phyloP scores from a whole-genome alignment of 2,329 filamentous ascomycete genomes.

The Pezicula rhizophila region DNA sequence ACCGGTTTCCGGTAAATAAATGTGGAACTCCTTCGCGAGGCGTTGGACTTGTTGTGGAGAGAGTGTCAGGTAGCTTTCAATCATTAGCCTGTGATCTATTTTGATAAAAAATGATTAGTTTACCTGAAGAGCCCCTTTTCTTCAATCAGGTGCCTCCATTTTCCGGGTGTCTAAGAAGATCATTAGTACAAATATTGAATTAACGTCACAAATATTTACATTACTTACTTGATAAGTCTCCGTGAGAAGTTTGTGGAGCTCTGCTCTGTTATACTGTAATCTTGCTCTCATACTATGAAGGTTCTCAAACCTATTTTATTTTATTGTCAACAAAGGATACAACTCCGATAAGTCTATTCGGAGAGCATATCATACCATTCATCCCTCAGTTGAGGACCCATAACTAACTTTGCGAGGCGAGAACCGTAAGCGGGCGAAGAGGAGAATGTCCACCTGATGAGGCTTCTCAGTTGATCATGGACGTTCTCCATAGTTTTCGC shows the following conservation, averaged over 20 bases:
- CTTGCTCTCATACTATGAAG: background rate
- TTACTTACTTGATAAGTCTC: background rate
- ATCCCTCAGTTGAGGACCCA: background rate
- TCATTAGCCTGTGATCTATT: background rate
- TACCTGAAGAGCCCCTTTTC: slow-evolving; percentile 21
- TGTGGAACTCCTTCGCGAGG: slow-evolving; percentile 16
- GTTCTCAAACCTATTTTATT: background rate
- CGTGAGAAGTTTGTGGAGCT: background rate
- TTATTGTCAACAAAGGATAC: background rate
- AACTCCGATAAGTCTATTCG: background rate
- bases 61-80: slow-evolving; percentile 11
- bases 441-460: slow-evolving; percentile 26
- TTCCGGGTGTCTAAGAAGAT: slow-evolving; percentile 14
- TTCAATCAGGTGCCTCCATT: slow-evolving; percentile 16
- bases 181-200: background rate
- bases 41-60: slow-evolving; percentile 12
- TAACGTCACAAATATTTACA: background rate
- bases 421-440: slow-evolving; percentile 25
- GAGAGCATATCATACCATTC: background rate
- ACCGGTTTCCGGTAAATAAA: slow-evolving; percentile 20
- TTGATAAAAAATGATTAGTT: background rate
- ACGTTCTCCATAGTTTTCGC: slow-evolving; percentile 16
- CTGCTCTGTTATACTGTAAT: background rate
- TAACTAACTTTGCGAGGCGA: slow-evolving; percentile 19
- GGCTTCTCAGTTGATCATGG: slow-evolving; percentile 22